These are phyloP conservation scores for Malassezia yamatoensis DNA, from an alignment of 1,284 basidiomycete genomes.

Conservation along the genomic window DNA sequence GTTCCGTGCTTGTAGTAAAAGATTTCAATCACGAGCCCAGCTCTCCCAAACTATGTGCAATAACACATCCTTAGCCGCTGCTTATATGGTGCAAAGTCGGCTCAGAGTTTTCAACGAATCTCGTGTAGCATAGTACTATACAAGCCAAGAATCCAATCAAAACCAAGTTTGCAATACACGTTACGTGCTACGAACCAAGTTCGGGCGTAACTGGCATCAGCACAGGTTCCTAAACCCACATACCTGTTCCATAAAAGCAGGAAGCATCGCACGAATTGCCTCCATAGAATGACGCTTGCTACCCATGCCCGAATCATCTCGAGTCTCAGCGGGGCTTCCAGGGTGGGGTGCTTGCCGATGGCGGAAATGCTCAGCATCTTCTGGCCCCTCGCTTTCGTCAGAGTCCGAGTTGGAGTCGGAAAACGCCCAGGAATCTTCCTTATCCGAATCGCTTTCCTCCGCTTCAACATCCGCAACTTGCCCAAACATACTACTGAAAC, in stretches of 20 bases:
- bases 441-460: constrained; percentile 27
- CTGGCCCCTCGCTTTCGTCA: neutral
- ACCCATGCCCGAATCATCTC: neutral
- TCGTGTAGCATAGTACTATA: no score
- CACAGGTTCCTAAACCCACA: neutral
- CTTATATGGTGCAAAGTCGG: no score
- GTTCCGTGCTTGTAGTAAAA: no score
- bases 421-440: constrained; percentile 9
- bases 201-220: no score
- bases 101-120: no score
- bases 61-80: no score
- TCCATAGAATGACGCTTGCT: neutral
- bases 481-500: constrained; percentile 31
- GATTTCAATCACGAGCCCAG: no score
- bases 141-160: no score
- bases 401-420: constrained; percentile 6
- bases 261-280: constrained; percentile 6
- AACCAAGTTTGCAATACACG: no score
- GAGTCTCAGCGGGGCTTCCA: neutral
- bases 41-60: no score
- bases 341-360: neutral
- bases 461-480: constrained; percentile 32
- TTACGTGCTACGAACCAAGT: no score
- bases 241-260: constrained; percentile 2
- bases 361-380: constrained; percentile 4